phyloP scores from a whole-genome alignment of 2,329 filamentous ascomycete genomes.

The Anthostomella pinea region DNA sequence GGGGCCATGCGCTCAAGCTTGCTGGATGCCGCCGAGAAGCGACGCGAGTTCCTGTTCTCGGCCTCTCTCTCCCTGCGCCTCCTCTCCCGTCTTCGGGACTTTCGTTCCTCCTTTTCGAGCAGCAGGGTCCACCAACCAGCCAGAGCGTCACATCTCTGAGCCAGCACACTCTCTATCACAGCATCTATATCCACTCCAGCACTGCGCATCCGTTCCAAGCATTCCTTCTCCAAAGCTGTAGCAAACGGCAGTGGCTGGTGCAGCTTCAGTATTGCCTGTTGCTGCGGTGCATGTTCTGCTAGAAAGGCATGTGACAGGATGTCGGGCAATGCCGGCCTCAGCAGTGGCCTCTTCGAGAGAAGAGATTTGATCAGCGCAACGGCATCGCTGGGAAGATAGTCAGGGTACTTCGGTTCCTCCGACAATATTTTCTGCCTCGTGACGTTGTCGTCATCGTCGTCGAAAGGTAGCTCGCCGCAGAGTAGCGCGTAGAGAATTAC shows the following conservation, averaged over 20 bases:
- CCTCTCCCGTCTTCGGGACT: constrained; percentile 73
- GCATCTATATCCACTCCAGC: constrained; percentile 92
- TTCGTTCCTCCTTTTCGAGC: constrained; percentile 91
- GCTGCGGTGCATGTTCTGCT: constrained; percentile 78
- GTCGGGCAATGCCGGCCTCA: constrained; percentile 78
- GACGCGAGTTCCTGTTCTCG: constrained; percentile 74
- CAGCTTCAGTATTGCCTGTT: constrained; percentile 84
- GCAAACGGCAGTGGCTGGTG: constrained; percentile 80
- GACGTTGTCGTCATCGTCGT: constrained; percentile 87
- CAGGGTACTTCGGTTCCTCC: constrained; percentile 82
- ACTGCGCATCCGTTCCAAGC: constrained; percentile 85
- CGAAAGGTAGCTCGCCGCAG: constrained; percentile 86
- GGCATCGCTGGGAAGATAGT: constrained; percentile 74
- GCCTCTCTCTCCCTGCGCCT: constrained; percentile 83
- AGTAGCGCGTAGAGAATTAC: constrained; percentile 82
- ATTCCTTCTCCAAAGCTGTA: constrained; percentile 84
- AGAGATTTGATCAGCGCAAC: constrained; percentile 72
- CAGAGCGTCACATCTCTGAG: constrained; percentile 83
- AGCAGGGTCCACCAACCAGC: constrained; percentile 96
- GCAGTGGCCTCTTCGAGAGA: constrained; percentile 85
- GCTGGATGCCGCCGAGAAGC: constrained; percentile 86
- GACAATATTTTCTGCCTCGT: constrained; percentile 83
- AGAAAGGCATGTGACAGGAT: constrained; percentile 88
- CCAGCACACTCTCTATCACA: constrained; percentile 89
- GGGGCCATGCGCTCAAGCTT: constrained; percentile 79